Conservation (phyloP, 208 protist genomes). For the Strigomonas galati region DNA sequence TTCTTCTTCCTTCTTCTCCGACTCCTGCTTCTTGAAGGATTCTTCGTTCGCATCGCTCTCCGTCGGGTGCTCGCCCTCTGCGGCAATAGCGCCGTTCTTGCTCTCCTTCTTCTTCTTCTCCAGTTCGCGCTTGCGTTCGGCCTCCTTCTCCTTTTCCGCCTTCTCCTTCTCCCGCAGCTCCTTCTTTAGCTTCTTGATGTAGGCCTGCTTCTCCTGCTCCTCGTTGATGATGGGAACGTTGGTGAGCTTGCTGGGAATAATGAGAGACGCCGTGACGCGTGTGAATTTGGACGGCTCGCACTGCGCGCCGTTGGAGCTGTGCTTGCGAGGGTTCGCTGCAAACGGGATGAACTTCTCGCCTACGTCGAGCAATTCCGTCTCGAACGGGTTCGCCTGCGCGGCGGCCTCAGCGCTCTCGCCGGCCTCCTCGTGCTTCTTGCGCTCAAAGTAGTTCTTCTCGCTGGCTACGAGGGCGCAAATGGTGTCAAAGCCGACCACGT, state of each 20-base stretch:
- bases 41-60: not conserved
- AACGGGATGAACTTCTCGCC: conserved; percentile 35
- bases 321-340: conserved; percentile 26
- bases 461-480: conserved; percentile 30
- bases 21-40: conserved; percentile 3
- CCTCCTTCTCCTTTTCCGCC: conserved; percentile 23
- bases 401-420: conserved; percentile 11
- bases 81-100: conserved; percentile 15
- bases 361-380: conserved; percentile 35
- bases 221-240: conserved; percentile 14
- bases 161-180: conserved; percentile 21
- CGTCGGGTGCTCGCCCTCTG: not conserved
- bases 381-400: conserved; percentile 22
- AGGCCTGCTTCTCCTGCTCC: conserved; percentile 19
- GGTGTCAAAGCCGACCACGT: conserved; percentile 45
- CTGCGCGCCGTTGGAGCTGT: conserved; percentile 31
- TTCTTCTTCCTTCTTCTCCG: conserved; percentile 12
- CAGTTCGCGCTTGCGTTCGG: conserved; percentile 5
- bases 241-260: conserved; percentile 20
- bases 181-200: conserved; percentile 26
- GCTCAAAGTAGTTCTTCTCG: conserved; percentile 29
- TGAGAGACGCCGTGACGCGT: conserved; percentile 28
- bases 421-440: conserved; percentile 17
- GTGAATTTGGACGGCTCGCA: conserved; percentile 28
- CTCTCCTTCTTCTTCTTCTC: conserved; percentile 19